Base-by-base conservation (phyloP, 768 basidiomycete genomes). In the Mycena amicta region DNA sequence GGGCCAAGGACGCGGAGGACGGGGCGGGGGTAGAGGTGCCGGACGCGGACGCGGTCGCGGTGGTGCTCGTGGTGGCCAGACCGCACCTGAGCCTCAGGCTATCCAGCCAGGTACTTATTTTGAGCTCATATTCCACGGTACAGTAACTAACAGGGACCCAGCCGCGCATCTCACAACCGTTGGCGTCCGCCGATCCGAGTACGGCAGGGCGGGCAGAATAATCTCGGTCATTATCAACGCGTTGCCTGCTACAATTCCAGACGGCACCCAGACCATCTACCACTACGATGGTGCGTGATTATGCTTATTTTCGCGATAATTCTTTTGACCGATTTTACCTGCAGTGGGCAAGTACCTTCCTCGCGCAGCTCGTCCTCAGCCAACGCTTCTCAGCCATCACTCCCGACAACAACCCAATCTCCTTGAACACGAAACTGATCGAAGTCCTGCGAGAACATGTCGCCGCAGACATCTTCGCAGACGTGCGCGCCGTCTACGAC, bases 221-320 rank as follows among this genome's bases (percentile, higher is more conserved):
- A 74, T 80, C 28, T 63, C 61, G 15, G 69, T 61, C 54, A 50
- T 25, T 45, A 73, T 76, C 31, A 92, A 89, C 68, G 80, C 85
- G 29, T 89, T 87, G 62, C 65, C 68, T 12, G 74, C 78, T 3
- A 70, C 72, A 0, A 77, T 87, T 2, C 81, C 86, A 0, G 76
- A 86, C 12, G 70, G 66, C 0, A 78, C 78, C 3, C n/a, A n/a
- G n/a, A 78, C 78, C 3, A 87, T 92, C 20, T 78, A 83, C 52
- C 90, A 92, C 55, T 91, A 92, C 61, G 89, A 92, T 66, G 84
- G 87, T 86, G n/a, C 28, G 53, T 57, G n/a, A n/a, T n/a, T n/a
- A n/a, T 49, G 25, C n/a, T n/a, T n/a, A n/a, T n/a, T n/a, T n/a
- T n/a, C n/a, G n/a, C n/a, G n/a, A n/a, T n/a, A n/a, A n/a, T n/a